These are phyloP conservation scores for Lecanicillium sp. DNA, from an alignment of 2,329 filamentous ascomycete genomes.

Conservation along the genomic window DNA sequence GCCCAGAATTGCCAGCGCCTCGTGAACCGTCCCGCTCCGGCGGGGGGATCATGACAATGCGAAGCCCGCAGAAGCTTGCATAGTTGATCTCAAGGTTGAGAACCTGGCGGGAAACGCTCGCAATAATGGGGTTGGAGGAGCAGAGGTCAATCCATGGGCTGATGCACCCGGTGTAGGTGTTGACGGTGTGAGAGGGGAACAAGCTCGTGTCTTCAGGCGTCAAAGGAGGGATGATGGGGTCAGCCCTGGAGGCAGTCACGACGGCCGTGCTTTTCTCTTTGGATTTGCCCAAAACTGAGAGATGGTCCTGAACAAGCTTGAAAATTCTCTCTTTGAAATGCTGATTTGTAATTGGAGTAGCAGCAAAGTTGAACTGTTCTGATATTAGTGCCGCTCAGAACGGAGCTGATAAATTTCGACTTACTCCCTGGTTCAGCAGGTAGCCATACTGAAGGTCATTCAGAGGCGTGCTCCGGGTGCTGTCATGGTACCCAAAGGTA, in stretches of 20 bases:
- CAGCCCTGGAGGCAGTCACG: conserved; percentile 41
- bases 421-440: conserved; percentile 63
- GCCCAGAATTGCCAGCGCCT: conserved; percentile 41
- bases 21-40: conserved; percentile 60
- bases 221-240: conserved; percentile 60
- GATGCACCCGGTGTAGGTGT: conserved; percentile 70
- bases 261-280: conserved; percentile 33
- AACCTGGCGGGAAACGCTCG: conserved; percentile 82
- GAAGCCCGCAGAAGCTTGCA: conserved; percentile 88
- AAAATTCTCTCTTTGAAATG: conserved; percentile 66
- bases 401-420: conserved; percentile 25
- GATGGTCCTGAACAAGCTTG: conserved; percentile 52
- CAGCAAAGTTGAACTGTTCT: conserved; percentile 70
- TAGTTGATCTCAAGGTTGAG: conserved; percentile 89
- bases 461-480: conserved; percentile 52
- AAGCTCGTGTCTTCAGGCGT: conserved; percentile 74
- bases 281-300: conserved; percentile 38
- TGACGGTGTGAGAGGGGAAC: conserved; percentile 60
- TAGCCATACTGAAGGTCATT: conserved; percentile 59
- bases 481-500: conserved; percentile 73
- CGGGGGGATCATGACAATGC: conserved; percentile 75
- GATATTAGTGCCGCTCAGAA: conserved; percentile 16
- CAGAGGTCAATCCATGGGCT: conserved; percentile 91
- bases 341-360: conserved; percentile 68
- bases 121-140: conserved; percentile 74